phyloP scores from a whole-genome alignment of 2,329 filamentous ascomycete species.

The Epichloe glyceriae region DNA sequence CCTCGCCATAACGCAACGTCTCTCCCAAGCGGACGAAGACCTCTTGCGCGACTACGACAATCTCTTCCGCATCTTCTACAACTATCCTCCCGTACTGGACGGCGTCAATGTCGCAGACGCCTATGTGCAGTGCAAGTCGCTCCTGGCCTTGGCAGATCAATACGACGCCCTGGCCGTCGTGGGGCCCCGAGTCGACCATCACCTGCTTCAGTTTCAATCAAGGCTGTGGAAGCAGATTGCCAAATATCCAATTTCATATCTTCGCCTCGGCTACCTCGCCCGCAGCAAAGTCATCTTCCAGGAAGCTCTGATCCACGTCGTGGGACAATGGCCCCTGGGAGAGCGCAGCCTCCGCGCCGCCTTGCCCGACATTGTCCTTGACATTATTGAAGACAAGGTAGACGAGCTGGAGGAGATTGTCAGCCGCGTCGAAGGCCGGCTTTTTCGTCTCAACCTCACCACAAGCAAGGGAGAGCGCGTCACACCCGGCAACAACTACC shows the following conservation, averaged over 20 bases:
- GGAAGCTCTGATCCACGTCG: conserved; percentile 84
- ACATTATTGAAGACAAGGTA: conserved; percentile 89
- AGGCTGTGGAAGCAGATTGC: conserved; percentile 92
- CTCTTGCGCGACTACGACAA: conserved; percentile 89
- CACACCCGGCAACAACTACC: conserved; percentile 62
- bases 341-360: conserved; percentile 62
- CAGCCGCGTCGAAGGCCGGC: conserved; percentile 61
- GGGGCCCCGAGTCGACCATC: conserved; percentile 82
- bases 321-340: conserved; percentile 82
- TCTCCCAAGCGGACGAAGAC: conserved; percentile 53
- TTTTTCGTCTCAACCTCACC: conserved; percentile 70
- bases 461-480: conserved; percentile 74
- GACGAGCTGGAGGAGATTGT: conserved; percentile 81
- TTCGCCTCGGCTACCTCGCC: conserved; percentile 78
- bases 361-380: conserved; percentile 63
- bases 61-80: conserved; percentile 91
- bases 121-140: conserved; percentile 85
- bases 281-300: conserved; percentile 73
- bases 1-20: conserved; percentile 39
- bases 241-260: conserved; percentile 86
- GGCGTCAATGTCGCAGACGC: conserved; percentile 80
- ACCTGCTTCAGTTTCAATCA: conserved; percentile 81
- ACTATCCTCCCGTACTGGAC: conserved; percentile 72
- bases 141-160: conserved; percentile 81
- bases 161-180: conserved; percentile 85